Evolutionary conservation across 2,329 filamentous ascomycete species (phyloP), one percentile per base, ranked within the genome.

Genomic region (Exophiala lecanii-corni): DNA sequence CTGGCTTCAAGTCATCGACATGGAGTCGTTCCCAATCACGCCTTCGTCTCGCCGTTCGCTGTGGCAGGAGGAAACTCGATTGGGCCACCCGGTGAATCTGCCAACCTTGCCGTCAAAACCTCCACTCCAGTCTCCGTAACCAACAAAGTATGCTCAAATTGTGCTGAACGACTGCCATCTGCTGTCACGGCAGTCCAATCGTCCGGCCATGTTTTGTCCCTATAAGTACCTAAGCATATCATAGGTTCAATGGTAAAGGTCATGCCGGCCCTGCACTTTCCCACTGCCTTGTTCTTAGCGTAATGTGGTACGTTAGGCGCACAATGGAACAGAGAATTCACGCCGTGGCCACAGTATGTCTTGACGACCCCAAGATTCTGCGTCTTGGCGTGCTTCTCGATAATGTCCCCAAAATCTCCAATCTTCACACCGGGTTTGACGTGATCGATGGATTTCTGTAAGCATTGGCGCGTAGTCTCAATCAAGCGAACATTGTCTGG

Each of bases 171-270:
- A 66, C 84, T 86, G 38, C 92, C 92, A 62, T 98, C 92, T 43
- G 82, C 78, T 0, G 92, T 98, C 4, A 87, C 86, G 66, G 89
- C 95, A 1, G 92, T 98, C 92, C 92, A 98, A 71, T 97, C 88
- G 63, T 98, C 92, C 0, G 92, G 92, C 92, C 92, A 98, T 0
- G 89, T 97, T 63, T 92, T 84, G 61, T 98, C 92, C 51, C 81
- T 81, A 66, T 95, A 86, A 49, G 86, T 89, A 45, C 92, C 92
- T 42, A 96, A 66, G 30, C 88, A 89, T 62, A 98, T 89, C 92
- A 98, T 98, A 12, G 92, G 92, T 70, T 98, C 92, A 49, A 98
- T 98, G 1, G 92, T 98, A 60, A 98, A 98, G 53, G 89, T 95
- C 89, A 97, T 96, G 41, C 92, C 92, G 0, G 87, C 83, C 71